These are phyloP conservation scores for Stagonosporopsis chrysanthemi DNA, from an alignment of 2,329 filamentous ascomycete genomes.

Conservation along the genomic window DNA sequence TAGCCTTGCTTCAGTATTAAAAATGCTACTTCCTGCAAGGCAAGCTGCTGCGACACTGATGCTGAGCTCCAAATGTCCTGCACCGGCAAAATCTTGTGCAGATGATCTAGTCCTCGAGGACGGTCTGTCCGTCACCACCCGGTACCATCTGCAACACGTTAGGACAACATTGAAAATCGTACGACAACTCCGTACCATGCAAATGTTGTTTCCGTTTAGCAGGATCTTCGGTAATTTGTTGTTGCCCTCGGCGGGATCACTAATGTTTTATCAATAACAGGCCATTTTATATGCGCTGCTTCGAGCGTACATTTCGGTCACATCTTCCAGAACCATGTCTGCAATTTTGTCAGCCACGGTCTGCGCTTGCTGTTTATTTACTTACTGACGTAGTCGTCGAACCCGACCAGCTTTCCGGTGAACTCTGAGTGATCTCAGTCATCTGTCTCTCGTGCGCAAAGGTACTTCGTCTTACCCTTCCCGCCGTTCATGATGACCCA, in stretches of 20 bases:
- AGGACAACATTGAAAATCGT: constrained; percentile 5
- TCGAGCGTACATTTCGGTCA: constrained; percentile 84
- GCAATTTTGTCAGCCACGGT: constrained; percentile 17
- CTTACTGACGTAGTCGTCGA: constrained; percentile 99
- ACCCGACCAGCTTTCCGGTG: constrained; percentile 89
- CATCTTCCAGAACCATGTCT: constrained; percentile 99
- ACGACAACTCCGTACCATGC: constrained; percentile 76
- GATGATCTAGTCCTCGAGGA: constrained; percentile 33
- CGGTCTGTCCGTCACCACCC: constrained; percentile 42
- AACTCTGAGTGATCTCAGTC: constrained; percentile 71
- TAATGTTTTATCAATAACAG: constrained; percentile 50
- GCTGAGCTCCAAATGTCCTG: not conserved
- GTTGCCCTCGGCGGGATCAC: constrained; percentile 84
- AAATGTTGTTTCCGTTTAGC: constrained; percentile 97
- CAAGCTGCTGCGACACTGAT: not conserved
- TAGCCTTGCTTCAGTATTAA: not conserved
- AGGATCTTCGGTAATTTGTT: constrained; percentile 93
- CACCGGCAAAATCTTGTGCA: not conserved
- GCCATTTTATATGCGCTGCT: not conserved
- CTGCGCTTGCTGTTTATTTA: constrained; percentile 49
- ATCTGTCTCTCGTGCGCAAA: too few species aligned
- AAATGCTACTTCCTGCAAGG: not conserved
- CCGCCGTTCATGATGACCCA: constrained; percentile 99
- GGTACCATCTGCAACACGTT: constrained; percentile 42
- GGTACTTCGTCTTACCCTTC: constrained; percentile 69